phyloP scores from a whole-genome alignment of 2,329 filamentous ascomycete genomes.

The Fusarium robinianum region DNA sequence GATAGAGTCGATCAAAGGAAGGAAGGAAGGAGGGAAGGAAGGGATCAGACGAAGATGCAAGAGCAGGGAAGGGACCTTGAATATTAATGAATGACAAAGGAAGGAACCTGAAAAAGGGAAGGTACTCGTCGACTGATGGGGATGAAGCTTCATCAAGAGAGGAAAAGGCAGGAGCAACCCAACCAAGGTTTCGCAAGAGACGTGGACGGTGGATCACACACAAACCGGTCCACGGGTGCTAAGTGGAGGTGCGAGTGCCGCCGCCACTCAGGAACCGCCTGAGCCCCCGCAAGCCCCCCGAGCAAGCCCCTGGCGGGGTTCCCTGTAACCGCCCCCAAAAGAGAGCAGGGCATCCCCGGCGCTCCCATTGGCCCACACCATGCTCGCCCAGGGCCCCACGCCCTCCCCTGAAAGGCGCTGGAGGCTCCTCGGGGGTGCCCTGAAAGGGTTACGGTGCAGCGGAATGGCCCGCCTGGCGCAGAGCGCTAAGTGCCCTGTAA shows the following conservation, averaged over 20 bases:
- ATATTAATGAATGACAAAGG: slow-evolving; percentile 18
- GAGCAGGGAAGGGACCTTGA: slow-evolving; percentile 12
- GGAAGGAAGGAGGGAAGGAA: slow-evolving; percentile 16
- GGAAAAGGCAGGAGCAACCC: slow-evolving; percentile 6
- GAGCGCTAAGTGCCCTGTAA: slow-evolving; percentile 9
- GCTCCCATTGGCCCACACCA: slow-evolving; percentile 14
- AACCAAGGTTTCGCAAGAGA: slow-evolving; percentile 6
- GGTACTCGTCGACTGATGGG: slow-evolving; percentile 20
- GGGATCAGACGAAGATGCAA: slow-evolving; percentile 17
- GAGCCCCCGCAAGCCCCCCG: slow-evolving; percentile 8
- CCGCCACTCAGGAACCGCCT: slow-evolving; percentile 27
- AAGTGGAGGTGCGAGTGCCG: slow-evolving; percentile 28
- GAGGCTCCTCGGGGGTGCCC: slow-evolving; percentile 8
- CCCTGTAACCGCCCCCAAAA: slow-evolving; percentile 18
- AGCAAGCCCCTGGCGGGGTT: slow-evolving; percentile 6
- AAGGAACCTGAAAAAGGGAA: slow-evolving; percentile 12
- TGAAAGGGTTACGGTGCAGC: slow-evolving; percentile 25
- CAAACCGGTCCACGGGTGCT: background rate
- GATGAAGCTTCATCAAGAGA: slow-evolving; percentile 26
- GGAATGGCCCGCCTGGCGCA: slow-evolving; percentile 33
- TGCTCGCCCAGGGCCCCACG: slow-evolving; percentile 18
- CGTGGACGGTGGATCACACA: too few species aligned
- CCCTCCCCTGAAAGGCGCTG: slow-evolving; percentile 9
- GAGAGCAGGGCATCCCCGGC: background rate
- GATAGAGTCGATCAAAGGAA: slow-evolving; percentile 17